phyloP scores from a whole-genome alignment of 1,284 basidiomycete species.

The Rhodofomes roseus region DNA sequence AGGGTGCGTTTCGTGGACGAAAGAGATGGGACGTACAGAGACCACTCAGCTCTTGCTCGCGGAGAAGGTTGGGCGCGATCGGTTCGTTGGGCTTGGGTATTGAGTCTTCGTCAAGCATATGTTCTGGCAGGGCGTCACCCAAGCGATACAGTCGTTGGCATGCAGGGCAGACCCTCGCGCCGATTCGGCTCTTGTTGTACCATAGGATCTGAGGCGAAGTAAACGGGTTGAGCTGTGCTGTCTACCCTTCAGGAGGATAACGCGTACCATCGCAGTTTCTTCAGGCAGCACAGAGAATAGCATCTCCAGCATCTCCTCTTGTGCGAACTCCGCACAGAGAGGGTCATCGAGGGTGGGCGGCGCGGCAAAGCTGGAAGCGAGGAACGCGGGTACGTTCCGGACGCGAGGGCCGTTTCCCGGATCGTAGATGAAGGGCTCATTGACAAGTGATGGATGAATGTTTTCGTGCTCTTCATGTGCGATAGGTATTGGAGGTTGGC shows the following conservation, averaged over 20 bases:
- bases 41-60: constrained; percentile 71
- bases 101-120: constrained; percentile 24
- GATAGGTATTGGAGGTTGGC: background rate
- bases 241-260: background rate
- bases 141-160: constrained; percentile 68
- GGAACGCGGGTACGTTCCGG: constrained; percentile 53
- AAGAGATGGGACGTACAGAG: constrained; percentile 50
- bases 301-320: constrained; percentile 70
- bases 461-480: constrained; percentile 2
- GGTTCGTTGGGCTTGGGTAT: constrained; percentile 14
- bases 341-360: constrained; percentile 56
- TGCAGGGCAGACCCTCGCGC: constrained; percentile 68
- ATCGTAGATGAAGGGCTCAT: constrained; percentile 61
- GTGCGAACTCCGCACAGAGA: constrained; percentile 69
- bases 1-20: background rate
- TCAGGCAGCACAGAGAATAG: constrained; percentile 61
- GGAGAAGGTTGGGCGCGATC: constrained; percentile 40
- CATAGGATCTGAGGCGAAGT: constrained; percentile 56
- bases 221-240: background rate
- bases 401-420: constrained; percentile 76
- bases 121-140: constrained; percentile 57
- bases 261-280: constrained; percentile 62
- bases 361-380: constrained; percentile 60
- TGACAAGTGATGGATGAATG: constrained; percentile 23
- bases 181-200: constrained; percentile 75